Evolutionary conservation across 768 basidiomycete species (phyloP).

Genomic region (Dioszegia crocea): DNA sequence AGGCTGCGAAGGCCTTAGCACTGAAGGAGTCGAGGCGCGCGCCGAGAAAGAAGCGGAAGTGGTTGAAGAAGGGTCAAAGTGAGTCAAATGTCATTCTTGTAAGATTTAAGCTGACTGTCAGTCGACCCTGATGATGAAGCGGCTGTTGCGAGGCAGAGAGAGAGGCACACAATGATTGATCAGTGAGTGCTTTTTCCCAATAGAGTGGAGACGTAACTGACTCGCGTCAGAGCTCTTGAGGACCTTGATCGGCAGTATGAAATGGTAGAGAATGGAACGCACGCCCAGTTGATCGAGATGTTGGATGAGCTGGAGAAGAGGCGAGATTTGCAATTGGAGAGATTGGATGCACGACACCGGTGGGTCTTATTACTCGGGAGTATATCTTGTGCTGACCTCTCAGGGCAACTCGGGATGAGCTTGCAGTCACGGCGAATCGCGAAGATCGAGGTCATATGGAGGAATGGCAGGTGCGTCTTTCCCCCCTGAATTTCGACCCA

Average conservation of each 20-base stretch:
- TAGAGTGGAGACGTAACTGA: not conserved
- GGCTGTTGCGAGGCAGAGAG: constrained; percentile 31
- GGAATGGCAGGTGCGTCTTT: constrained; percentile 23
- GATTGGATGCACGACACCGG: constrained; percentile 12
- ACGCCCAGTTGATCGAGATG: constrained; percentile 26
- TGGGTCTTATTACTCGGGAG: constrained; percentile 5
- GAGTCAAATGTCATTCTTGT: not conserved
- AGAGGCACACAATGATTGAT: constrained; percentile 36
- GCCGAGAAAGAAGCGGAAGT: constrained; percentile 32
- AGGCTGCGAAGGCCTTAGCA: not conserved
- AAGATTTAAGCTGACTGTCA: constrained; percentile 12
- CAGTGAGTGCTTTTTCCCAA: constrained; percentile 17
- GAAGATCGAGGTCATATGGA: constrained; percentile 3
- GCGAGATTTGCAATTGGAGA: constrained; percentile 9
- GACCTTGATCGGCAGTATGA: constrained; percentile 28
- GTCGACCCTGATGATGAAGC: constrained; percentile 41
- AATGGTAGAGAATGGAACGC: constrained; percentile 14
- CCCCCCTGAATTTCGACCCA: not conserved
- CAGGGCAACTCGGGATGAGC: constrained; percentile 20
- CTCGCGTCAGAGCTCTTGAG: constrained; percentile 21
- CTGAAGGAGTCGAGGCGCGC: not conserved
- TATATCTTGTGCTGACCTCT: not conserved
- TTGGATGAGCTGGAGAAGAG: constrained; percentile 26
- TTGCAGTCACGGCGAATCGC: constrained; percentile 17
- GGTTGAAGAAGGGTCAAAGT: constrained; percentile 35